Conservation (phyloP, 805 yeast genomes). For the Candida morakotiae region DNA sequence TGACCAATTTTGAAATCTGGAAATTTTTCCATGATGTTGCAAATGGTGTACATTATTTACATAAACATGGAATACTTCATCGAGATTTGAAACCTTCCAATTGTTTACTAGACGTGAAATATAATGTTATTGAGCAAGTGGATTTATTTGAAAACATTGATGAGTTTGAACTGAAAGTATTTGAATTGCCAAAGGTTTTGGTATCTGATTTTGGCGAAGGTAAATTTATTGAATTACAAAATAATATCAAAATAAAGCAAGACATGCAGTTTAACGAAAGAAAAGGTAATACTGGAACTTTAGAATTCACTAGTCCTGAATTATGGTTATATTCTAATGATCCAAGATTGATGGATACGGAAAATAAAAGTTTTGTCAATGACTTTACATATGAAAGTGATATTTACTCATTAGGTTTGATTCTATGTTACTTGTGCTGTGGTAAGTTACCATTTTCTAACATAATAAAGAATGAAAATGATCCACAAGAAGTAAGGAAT, state of each 20-base stretch:
- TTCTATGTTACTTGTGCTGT: constrained; percentile 70
- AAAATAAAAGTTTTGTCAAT: constrained; percentile 31
- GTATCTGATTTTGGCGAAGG: constrained; percentile 93
- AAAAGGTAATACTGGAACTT: constrained; percentile 83
- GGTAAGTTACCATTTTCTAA: constrained; percentile 58
- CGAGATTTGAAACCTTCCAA: constrained; percentile 89
- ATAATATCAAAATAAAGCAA: constrained; percentile 9
- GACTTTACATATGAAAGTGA: constrained; percentile 74
- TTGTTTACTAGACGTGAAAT: constrained; percentile 54
- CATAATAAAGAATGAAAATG: constrained; percentile 14
- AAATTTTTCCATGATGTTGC: constrained; percentile 65
- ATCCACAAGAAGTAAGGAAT: constrained; percentile 25
- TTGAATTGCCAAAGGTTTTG: constrained; percentile 58
- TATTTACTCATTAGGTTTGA: constrained; percentile 79
- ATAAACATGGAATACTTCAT: constrained; percentile 73
- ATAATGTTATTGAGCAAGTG: constrained; percentile 4
- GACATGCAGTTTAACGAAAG: constrained; percentile 34
- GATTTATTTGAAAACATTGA: constrained; percentile 1
- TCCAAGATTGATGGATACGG: constrained; percentile 18
- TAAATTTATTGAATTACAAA: constrained; percentile 58
- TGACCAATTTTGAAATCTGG: constrained; percentile 60
- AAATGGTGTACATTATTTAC: constrained; percentile 69
- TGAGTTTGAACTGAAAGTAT: constrained; percentile 14
- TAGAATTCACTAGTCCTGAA: constrained; percentile 88
- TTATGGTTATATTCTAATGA: constrained; percentile 39